A percentile compares a stretch with the other conserved stretches of the same genome.
Conservation (phyloP, 306 rosid genomes). For the Cucurbita pepo region DNA sequence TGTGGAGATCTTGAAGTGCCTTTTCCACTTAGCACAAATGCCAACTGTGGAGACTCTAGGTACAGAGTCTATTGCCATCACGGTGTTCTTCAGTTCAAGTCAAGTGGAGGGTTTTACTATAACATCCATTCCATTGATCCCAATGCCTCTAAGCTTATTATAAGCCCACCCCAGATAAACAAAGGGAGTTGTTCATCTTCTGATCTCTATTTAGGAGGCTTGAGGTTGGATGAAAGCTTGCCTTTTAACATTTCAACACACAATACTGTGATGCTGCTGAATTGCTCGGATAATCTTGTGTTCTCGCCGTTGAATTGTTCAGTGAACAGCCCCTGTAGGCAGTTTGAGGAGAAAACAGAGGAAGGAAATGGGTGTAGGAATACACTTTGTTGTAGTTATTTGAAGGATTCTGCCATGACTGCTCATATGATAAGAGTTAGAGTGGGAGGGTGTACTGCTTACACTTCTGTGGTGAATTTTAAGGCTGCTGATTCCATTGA, state of each 20-base stretch:
- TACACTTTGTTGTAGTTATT: constrained; percentile 65
- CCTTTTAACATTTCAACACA: constrained; percentile 64
- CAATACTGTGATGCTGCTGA: constrained; percentile 61
- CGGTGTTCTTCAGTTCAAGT: constrained; percentile 39
- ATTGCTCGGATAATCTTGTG: constrained; percentile 39
- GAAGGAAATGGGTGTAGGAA: constrained; percentile 35
- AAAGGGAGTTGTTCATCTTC: constrained; percentile 39
- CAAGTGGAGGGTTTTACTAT: constrained; percentile 41
- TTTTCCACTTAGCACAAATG: constrained; percentile 59
- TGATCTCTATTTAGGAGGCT: constrained; percentile 40
- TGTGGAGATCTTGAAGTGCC: constrained; percentile 58
- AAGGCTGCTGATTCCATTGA: constrained; percentile 27
- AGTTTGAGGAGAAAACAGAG: constrained; percentile 32
- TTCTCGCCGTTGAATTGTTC: constrained; percentile 68
- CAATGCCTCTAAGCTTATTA: constrained; percentile 25
- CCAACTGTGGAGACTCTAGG: constrained; percentile 43
- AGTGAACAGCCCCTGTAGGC: constrained; percentile 45
- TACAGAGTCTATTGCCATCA: constrained; percentile 50
- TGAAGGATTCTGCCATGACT: constrained; percentile 79
- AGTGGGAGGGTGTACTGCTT: constrained; percentile 69
- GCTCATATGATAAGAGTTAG: constrained; percentile 44
- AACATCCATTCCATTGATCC: constrained; percentile 46
- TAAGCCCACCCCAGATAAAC: constrained; percentile 36
- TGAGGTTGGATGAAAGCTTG: constrained; percentile 32
- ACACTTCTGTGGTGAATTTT: constrained; percentile 46